Evolutionary conservation across 2,329 filamentous ascomycete species (phyloP).

Genomic region (Beauveria sp.): DNA sequence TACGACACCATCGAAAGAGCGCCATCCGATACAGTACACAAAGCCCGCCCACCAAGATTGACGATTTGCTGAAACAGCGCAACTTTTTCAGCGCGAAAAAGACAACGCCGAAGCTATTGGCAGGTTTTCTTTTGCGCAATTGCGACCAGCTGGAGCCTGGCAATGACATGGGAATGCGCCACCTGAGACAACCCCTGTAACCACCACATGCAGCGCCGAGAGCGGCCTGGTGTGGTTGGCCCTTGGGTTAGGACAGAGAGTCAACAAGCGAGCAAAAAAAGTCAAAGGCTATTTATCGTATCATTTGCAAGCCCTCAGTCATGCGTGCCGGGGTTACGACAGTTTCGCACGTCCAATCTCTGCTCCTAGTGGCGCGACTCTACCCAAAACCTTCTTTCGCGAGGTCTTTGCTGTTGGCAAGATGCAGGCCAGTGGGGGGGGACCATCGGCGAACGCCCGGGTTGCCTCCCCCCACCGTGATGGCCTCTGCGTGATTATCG

Average conservation of each 20-base stretch:
- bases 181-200: not conserved
- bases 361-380: not conserved
- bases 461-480: constrained; percentile 6
- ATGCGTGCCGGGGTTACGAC: not conserved
- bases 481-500: constrained; percentile 2
- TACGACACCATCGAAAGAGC: not conserved
- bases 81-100: not conserved
- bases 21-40: not conserved
- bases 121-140: not conserved
- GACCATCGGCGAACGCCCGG: not conserved
- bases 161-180: not conserved
- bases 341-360: not conserved
- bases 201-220: not conserved
- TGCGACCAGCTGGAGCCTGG: not conserved
- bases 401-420: not conserved
- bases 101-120: not conserved
- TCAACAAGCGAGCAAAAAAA: not conserved
- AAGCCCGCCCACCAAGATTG: too few species aligned
- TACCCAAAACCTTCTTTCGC: too few species aligned
- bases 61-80: not conserved
- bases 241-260: not conserved
- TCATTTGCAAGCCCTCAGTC: not conserved
- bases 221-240: not conserved
- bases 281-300: not conserved
- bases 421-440: constrained; percentile 2